Evolutionary conservation across 331 rosid genomes (phyloP), one percentile per base, ranked within the genome.

Genomic region (Malus hybrid): DNA sequence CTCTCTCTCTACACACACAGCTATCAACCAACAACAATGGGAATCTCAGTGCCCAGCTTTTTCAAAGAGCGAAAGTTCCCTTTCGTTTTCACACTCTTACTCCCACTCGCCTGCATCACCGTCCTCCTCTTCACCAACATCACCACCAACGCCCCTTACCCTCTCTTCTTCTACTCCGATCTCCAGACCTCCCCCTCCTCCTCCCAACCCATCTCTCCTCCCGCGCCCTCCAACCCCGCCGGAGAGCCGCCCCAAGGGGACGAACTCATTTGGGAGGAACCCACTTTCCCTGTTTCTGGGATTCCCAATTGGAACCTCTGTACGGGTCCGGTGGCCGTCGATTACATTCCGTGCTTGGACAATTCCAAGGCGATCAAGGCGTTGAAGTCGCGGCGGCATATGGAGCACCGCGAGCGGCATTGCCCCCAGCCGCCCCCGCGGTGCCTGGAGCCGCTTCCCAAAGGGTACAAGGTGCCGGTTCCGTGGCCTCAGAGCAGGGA

Each of bases 391-490:
- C 82, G 97, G 79, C 88, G 82, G 80, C 99, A 91, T 70, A 94
- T 94, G 99, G 97, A 94, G 79, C 97, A 92, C 65, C 89, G 97
- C 60, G 96, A 92, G 83, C 89, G 99, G 64, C 97, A 94, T 77
- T 94, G 99, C 75, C 97, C 97, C 13, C 52, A 50, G 34, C 82
- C 84, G 15, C 73, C 68, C 55, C 83, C 82, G 2, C 66, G 71
- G 9, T 94, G 99, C 75, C 82, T 92, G 93, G 69, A 86, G 34
- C 90, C 92, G 3, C 88, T 92, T 68, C 93, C 99, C 3, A 18
- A 34, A 15, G 97, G 96, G 18, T 92, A 94, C 61, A 87, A 82
- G 84, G 72, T 68, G 39, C 95, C 87, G 30, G 86, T 94, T 80
- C 86, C 86, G 36, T 92, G 99, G 99, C 97, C 97, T 52, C 85